These are phyloP conservation scores for Prunus davidiana DNA, from an alignment of 306 rosid genomes.

Conservation along the genomic window DNA sequence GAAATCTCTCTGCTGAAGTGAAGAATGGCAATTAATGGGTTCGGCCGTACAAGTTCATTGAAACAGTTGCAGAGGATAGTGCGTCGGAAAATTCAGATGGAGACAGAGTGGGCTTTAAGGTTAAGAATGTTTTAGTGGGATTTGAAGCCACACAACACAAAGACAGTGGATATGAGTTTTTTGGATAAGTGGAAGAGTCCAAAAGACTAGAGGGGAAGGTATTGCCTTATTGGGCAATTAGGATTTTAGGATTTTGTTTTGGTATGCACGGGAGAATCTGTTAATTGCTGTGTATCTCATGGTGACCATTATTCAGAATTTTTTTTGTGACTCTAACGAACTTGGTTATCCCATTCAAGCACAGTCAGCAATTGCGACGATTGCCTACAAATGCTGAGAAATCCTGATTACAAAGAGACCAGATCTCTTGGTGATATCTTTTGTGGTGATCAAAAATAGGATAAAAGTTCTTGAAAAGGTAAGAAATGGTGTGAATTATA, in stretches of 20 bases:
- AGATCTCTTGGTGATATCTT: too few relatives aligned
- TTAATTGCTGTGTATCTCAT: neutral
- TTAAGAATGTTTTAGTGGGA: neutral
- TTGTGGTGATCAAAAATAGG: too few relatives aligned
- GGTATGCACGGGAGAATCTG: neutral
- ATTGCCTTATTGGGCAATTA: neutral
- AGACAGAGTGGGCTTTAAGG: conserved; percentile 9
- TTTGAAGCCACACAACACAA: conserved; percentile 49
- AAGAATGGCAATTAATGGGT: too few relatives aligned
- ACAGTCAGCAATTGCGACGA: neutral
- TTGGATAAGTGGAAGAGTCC: conserved; percentile 41
- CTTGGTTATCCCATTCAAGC: conserved; percentile 10
- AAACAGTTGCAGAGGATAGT: neutral
- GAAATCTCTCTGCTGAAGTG: neutral
- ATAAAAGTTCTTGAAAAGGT: too few relatives aligned
- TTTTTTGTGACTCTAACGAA: conserved; percentile 34
- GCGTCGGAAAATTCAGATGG: conserved; percentile 2
- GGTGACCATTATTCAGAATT: conserved; percentile 20
- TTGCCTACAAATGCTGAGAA: neutral
- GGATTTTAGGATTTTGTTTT: neutral
- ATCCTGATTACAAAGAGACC: neutral
- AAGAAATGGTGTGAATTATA: too few relatives aligned
- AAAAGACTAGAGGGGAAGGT: neutral
- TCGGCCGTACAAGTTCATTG: neutral
- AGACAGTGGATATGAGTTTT: neutral